phyloP scores from a whole-genome alignment of 306 rosid genomes.

The Corylus heterophylla region DNA sequence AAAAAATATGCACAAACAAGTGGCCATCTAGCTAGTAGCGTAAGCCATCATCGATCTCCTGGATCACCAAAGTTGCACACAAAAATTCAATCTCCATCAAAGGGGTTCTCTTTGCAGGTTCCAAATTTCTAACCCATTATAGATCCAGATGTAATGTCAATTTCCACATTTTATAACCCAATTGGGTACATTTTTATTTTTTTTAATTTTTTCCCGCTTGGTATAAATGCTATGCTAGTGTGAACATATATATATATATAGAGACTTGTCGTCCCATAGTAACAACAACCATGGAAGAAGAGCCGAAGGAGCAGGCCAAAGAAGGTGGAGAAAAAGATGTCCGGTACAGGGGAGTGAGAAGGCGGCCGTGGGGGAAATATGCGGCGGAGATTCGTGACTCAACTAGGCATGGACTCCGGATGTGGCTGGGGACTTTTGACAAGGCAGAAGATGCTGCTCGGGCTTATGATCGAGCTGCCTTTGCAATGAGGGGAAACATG shows the following conservation, averaged over 20 bases:
- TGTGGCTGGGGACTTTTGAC: conserved; percentile 75
- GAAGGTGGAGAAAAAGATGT: conserved; percentile 6
- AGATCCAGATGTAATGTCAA: no score
- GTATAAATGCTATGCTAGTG: conserved; percentile 21
- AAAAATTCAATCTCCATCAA: background rate
- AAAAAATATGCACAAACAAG: background rate
- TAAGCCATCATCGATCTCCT: background rate
- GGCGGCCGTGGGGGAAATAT: conserved; percentile 41
- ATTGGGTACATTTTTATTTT: background rate
- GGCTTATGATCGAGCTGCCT: conserved; percentile 72
- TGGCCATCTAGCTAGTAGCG: background rate
- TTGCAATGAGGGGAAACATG: conserved; percentile 56
- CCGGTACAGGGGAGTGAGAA: conserved; percentile 41
- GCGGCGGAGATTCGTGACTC: conserved; percentile 50
- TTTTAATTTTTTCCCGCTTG: background rate
- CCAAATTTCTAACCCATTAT: background rate
- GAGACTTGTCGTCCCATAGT: no score
- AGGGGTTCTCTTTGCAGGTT: background rate
- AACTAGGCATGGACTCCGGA: conserved; percentile 39
- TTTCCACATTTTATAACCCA: background rate
- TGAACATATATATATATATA: no score
- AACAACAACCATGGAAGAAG: conserved; percentile 4
- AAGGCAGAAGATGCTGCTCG: conserved; percentile 68
- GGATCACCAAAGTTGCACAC: background rate
- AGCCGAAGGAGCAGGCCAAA: background rate